phyloP scores from a whole-genome alignment of 1,139 yeast genomes.

The Suhomyces guaymorum region DNA sequence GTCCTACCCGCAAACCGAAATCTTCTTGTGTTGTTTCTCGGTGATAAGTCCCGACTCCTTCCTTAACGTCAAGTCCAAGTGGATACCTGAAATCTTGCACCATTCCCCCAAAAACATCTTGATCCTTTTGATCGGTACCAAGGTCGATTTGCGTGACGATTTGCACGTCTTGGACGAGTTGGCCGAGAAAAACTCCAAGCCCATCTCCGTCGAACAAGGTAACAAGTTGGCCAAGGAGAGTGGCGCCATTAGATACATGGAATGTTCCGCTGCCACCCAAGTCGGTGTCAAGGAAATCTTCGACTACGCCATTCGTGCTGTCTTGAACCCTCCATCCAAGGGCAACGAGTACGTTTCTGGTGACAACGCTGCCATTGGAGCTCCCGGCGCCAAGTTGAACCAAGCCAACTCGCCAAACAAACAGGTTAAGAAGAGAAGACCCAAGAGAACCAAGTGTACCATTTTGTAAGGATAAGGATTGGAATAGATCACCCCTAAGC shows the following conservation, averaged over 20 bases:
- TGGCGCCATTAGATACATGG: conserved; percentile 74
- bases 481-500: no score
- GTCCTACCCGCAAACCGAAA: conserved; percentile 91
- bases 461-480: no score
- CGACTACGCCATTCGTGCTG: conserved; percentile 76
- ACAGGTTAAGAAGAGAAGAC: conserved; percentile 29
- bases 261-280: conserved; percentile 94
- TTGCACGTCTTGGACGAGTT: conserved; percentile 73
- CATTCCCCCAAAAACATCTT: conserved; percentile 79
- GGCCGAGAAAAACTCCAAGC: conserved; percentile 60
- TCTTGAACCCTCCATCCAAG: conserved; percentile 54
- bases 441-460: conserved; percentile 29
- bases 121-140: conserved; percentile 81
- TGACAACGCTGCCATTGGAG: conserved; percentile 10
- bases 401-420: conserved; percentile 3
- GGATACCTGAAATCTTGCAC: conserved; percentile 89
- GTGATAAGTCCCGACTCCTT: conserved; percentile 81
- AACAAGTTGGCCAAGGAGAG: conserved; percentile 66
- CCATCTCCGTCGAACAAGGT: conserved; percentile 66
- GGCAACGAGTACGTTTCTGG: conserved; percentile 6
- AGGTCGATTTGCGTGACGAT: conserved; percentile 81
- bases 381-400: conserved; percentile 9
- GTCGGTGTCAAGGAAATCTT: conserved; percentile 81
- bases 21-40: conserved; percentile 84
- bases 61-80: conserved; percentile 68